phyloP scores from a whole-genome alignment of 345 rosid species.

The Triadica sebifera region DNA sequence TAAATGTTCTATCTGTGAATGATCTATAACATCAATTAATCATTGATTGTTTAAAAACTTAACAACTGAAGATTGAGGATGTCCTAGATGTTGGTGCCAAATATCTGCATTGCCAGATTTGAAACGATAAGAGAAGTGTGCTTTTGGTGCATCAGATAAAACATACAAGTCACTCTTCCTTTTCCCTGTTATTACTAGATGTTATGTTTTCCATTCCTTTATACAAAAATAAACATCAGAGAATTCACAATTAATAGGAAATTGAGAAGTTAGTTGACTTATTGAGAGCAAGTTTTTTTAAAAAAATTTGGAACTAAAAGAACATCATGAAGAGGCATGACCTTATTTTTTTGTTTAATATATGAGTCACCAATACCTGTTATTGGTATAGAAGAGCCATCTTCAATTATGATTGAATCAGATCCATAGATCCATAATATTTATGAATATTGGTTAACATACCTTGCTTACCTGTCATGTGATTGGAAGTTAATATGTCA shows the following conservation, averaged over 20 bases:
- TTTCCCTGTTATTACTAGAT: not conserved
- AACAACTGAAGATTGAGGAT: not conserved
- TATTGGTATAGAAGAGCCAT: too few relatives aligned
- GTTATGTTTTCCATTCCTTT: not conserved
- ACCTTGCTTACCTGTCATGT: conserved; percentile 3
- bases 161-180: not conserved
- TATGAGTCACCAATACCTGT: too few relatives aligned
- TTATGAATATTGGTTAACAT: not conserved
- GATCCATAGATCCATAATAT: not conserved
- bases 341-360: too few relatives aligned
- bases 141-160: not conserved
- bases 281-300: not conserved
- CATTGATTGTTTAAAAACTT: not conserved
- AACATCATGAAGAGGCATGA: too few relatives aligned
- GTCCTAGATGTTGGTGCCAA: not conserved
- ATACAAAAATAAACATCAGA: not conserved
- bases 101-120: not conserved
- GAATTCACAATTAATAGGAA: not conserved
- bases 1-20: too few relatives aligned
- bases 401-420: too few relatives aligned
- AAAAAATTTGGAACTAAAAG: not conserved
- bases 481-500: not conserved
- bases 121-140: not conserved
- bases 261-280: not conserved
- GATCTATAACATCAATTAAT: conserved; percentile 1